These are phyloP conservation scores for Rosa persica DNA, from an alignment of 306 rosid genomes.

Conservation along the genomic window DNA sequence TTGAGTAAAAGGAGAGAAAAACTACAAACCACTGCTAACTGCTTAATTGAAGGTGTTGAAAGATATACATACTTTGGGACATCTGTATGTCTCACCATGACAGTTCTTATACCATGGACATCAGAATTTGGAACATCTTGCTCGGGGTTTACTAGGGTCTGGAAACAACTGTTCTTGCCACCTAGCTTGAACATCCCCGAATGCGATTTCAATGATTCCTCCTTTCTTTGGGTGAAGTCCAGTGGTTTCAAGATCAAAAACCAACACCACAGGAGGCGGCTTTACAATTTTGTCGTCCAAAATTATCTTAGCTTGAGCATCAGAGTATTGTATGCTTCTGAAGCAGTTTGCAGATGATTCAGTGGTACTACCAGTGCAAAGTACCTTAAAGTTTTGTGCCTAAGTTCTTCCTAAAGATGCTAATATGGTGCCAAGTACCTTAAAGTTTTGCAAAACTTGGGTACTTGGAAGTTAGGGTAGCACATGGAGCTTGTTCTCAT, in stretches of 20 bases:
- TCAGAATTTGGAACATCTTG: slow-evolving; percentile 2
- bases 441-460: not conserved
- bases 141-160: slow-evolving; percentile 12
- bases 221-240: not conserved
- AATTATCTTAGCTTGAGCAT: not conserved
- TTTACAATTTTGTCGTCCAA: not conserved
- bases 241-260: slow-evolving; percentile 5
- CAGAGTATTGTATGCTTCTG: not conserved
- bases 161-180: slow-evolving; percentile 15
- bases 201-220: not conserved
- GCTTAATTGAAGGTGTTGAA: too few relatives aligned
- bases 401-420: slow-evolving; percentile 3
- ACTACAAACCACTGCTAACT: too few relatives aligned
- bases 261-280: not conserved
- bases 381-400: not conserved
- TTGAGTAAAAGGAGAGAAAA: too few relatives aligned
- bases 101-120: not conserved
- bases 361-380: not conserved
- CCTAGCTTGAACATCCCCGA: not conserved
- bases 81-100: not conserved
- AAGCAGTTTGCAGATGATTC: not conserved
- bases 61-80: not conserved
- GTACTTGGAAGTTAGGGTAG: not conserved
- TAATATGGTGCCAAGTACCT: not conserved
- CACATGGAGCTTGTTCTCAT: not conserved